These are phyloP conservation scores for Apiotrichum mycotoxinovorans DNA, from an alignment of 1,284 basidiomycete species.

Conservation along the genomic window DNA sequence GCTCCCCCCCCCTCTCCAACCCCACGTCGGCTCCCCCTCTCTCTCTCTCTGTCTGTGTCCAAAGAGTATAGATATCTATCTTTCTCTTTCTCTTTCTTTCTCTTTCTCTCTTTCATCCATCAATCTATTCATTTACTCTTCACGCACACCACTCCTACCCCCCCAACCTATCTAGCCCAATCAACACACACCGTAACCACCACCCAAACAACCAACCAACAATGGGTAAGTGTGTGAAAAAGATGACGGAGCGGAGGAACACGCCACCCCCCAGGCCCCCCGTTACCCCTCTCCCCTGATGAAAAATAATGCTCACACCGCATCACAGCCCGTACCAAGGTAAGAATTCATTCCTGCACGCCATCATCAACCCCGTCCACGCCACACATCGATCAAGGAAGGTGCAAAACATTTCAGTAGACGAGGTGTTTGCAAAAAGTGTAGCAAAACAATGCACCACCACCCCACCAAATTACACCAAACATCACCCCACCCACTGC, in stretches of 20 bases:
- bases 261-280: too few species aligned
- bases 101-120: not conserved
- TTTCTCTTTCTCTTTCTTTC: not conserved
- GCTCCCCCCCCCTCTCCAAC: not conserved
- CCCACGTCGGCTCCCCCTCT: too few species aligned
- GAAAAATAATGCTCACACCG: slow-evolving; percentile 7
- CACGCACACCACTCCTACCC: not conserved
- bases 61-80: not conserved
- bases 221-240: too few species aligned
- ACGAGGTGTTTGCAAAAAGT: not conserved
- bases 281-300: too few species aligned
- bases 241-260: not conserved
- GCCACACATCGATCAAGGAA: not conserved
- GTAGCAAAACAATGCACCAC: not conserved
- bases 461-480: not conserved
- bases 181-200: too few species aligned
- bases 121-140: too few species aligned
- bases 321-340: slow-evolving; percentile 22
- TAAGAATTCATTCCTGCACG: slow-evolving; percentile 8
- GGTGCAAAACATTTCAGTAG: not conserved
- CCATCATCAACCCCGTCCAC: not conserved
- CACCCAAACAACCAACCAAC: too few species aligned
- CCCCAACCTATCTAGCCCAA: too few species aligned
- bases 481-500: not conserved
- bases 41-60: not conserved